Base-by-base conservation (phyloP, 2,329 filamentous ascomycete species). In the Microdochium nivale region DNA sequence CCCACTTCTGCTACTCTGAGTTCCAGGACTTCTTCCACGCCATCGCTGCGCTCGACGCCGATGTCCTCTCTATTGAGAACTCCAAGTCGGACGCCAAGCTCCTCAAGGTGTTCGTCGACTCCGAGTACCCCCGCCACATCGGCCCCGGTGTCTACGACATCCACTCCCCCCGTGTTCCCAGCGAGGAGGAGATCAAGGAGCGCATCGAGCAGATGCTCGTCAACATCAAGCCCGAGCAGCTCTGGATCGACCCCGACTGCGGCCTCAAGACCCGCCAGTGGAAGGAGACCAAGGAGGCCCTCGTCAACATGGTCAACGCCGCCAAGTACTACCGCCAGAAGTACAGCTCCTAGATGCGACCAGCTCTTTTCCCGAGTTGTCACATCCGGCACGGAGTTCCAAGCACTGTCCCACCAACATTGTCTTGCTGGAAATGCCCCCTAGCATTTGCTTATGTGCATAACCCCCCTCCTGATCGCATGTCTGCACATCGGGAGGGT, bases 21-120 rank as follows among this genome's bases (percentile, higher is more conserved):
- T 99, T 99, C 89, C 94, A 99, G 79, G 94, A 99, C 81, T 99
- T 99, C 84, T 99, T 99, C 90, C 90, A 97, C 77, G 94, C 94
- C 76, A 99, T 99, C 65, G 90, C 94, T 59, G 92, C 94, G 56
- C 87, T 99, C 59, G 94, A 99, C 70, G 92, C 94, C 58, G 94
- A 99, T 75, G 94, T 99, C 58, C 86, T 99, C 66, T 95, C 89
- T 69, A 99, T 99, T 65, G 94, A 99, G 87, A 99, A 99, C 89
- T 95, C 88, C 87, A 99, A 99, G 87, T 95, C 89, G 65, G 94
- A 99, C 67, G 94, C 94, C 70, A 99, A 99, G 87, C 86, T 99
- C 62, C 87, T 99, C 70, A 88, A 92, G 77, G 94, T 99, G 73
- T 99, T 99, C 70, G 89, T 96, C 63, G 92, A 97, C 72, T 88